A percentile compares a stretch with the other conserved stretches of the same genome.
Evolutionary conservation across 169 alveolate genomes (phyloP).

Genomic region (Cryptosporidium felis): DNA sequence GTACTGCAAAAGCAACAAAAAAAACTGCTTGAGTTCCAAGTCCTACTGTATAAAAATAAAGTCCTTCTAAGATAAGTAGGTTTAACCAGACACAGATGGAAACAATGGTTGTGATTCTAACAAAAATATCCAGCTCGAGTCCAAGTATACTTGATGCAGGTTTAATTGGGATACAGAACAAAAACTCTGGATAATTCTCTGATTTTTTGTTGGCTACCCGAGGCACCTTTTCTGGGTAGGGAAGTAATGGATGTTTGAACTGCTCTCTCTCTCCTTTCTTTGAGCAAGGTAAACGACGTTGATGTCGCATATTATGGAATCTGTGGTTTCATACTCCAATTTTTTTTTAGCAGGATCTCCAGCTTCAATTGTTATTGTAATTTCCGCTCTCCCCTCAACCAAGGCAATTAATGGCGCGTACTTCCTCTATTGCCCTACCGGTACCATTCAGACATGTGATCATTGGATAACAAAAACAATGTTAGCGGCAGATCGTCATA

Average conservation of each 20-base stretch:
- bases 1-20: not conserved
- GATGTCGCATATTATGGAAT: conserved; percentile 64
- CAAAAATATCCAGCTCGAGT: conserved; percentile 51
- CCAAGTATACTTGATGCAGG: conserved; percentile 50
- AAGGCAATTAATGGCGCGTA: too few species aligned
- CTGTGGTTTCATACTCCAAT: conserved; percentile 9
- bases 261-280: conserved; percentile 43
- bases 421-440: too few species aligned
- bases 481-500: too few species aligned
- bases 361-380: not conserved
- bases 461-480: too few species aligned
- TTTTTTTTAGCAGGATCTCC: not conserved
- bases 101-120: not conserved
- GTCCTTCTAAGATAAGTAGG: conserved; percentile 3
- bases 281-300: conserved; percentile 44
- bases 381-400: not conserved
- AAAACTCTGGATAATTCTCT: conserved; percentile 40
- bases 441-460: too few species aligned
- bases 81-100: conserved; percentile 41
- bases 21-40: not conserved
- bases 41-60: conserved; percentile 20
- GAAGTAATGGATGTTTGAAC: conserved; percentile 46
- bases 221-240: conserved; percentile 32
- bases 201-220: not conserved
- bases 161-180: conserved; percentile 49